A percentile compares a stretch with the other conserved stretches of the same genome.
These are phyloP conservation scores for Aspergillus sp. DNA, from an alignment of 2,329 filamentous ascomycete genomes.

Conservation along the genomic window DNA sequence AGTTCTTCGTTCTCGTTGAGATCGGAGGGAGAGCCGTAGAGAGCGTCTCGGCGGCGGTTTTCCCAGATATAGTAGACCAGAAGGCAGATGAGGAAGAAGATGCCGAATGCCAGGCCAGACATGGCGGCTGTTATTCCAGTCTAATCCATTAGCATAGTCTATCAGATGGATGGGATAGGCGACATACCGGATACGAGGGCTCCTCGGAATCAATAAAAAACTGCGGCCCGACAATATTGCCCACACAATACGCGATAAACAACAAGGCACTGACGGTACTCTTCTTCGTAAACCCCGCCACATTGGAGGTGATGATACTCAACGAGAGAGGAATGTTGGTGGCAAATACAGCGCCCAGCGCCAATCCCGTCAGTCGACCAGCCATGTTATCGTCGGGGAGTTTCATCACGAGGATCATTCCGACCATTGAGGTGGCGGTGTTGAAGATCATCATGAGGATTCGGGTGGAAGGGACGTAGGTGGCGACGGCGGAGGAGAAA, in stretches of 20 bases:
- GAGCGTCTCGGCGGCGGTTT: slow-evolving; percentile 23
- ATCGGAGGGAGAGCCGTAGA: slow-evolving; percentile 20
- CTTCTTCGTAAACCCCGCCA: slow-evolving; percentile 33
- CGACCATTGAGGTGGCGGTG: slow-evolving; percentile 21
- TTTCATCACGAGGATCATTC: slow-evolving; percentile 30
- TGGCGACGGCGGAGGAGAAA: slow-evolving; percentile 22
- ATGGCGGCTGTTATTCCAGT: slow-evolving; percentile 30
- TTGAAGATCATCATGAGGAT: slow-evolving; percentile 31
- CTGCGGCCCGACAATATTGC: slow-evolving; percentile 31
- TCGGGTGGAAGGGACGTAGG: slow-evolving; percentile 20
- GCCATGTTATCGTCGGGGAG: slow-evolving; percentile 17
- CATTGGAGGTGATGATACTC: slow-evolving; percentile 30
- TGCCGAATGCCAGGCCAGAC: slow-evolving; percentile 23
- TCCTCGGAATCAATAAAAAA: slow-evolving; percentile 28
- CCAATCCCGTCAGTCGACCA: slow-evolving; percentile 25
- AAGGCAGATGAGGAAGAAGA: slow-evolving; percentile 25
- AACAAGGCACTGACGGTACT: slow-evolving; percentile 39
- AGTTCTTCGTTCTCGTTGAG: slow-evolving; percentile 22
- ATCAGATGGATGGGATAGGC: neutral
- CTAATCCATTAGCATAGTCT: too few relatives aligned
- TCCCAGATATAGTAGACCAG: slow-evolving; percentile 25
- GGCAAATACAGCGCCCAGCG: slow-evolving; percentile 27
- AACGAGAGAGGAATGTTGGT: slow-evolving; percentile 31
- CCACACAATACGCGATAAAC: slow-evolving; percentile 41
- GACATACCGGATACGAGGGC: slow-evolving; percentile 24